phyloP scores from a whole-genome alignment of 2,329 filamentous ascomycete species.

The Fusarium cyanostomum region DNA sequence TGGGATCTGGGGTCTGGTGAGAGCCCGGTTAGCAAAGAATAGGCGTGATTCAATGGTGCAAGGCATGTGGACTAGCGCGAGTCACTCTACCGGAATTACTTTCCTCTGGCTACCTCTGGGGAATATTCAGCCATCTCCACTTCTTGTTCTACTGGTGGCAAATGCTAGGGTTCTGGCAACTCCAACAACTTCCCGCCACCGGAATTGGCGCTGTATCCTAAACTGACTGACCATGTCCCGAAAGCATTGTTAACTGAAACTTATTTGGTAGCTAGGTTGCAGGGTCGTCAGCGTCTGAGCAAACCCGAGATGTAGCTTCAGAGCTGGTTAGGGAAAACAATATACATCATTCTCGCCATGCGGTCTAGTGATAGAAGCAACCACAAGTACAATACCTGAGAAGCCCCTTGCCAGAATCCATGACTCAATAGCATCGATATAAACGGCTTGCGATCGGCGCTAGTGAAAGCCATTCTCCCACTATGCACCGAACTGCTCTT shows the following conservation, averaged over 20 bases:
- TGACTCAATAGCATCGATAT: background rate
- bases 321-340: too few relatives aligned
- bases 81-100: background rate
- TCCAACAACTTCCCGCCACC: background rate
- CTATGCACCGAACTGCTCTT: background rate
- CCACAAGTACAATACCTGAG: too few relatives aligned
- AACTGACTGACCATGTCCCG: background rate
- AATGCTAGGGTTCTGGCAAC: background rate
- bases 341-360: too few relatives aligned
- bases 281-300: too few relatives aligned
- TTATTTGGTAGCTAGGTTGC: too few relatives aligned
- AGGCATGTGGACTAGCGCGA: background rate
- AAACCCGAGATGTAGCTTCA: too few relatives aligned
- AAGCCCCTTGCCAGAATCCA: too few relatives aligned
- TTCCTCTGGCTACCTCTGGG: background rate
- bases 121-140: background rate
- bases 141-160: background rate
- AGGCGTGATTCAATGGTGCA: constrained; percentile 2
- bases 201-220: background rate
- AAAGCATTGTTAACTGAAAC: too few relatives aligned
- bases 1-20: constrained; percentile 12
- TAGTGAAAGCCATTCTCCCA: background rate
- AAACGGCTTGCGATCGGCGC: background rate
- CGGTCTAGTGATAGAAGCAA: too few relatives aligned
- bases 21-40: background rate